A percentile compares a stretch with the other conserved stretches of the same genome.
Conservation (phyloP, 345 rosid genomes). For the Atalantia buxifolia region DNA sequence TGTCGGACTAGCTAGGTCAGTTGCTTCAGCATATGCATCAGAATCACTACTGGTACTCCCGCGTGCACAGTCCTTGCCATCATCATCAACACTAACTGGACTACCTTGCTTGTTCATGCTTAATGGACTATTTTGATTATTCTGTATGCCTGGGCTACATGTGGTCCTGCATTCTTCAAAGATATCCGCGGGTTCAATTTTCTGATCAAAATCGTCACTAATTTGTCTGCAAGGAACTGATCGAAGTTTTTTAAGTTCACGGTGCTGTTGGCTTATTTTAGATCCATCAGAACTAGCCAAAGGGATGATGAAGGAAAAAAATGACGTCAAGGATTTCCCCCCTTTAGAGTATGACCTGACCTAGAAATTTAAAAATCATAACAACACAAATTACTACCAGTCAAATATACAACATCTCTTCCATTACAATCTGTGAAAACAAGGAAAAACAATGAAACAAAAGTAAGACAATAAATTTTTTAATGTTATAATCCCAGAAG, state of each 20-base stretch:
- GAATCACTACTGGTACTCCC: conserved; percentile 39
- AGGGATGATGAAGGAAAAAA: conserved; percentile 40
- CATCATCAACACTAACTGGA: conserved; percentile 1
- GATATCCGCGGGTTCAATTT: conserved; percentile 16
- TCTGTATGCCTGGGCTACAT: conserved; percentile 12
- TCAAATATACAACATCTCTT: background rate
- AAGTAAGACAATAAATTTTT: background rate
- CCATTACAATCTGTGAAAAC: background rate
- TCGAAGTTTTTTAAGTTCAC: conserved; percentile 33
- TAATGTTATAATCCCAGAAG: background rate
- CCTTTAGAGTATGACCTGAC: conserved; percentile 44
- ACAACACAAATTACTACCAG: conserved; percentile 15
- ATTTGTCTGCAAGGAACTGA: conserved; percentile 44
- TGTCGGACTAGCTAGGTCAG: conserved; percentile 28
- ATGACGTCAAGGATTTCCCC: conserved; percentile 44
- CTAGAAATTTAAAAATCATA: conserved; percentile 48
- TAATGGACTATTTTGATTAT: conserved; percentile 1
- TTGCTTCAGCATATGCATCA: conserved; percentile 45
- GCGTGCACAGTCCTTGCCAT: conserved; percentile 17
- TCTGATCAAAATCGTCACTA: conserved; percentile 35
- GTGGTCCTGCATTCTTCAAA: conserved; percentile 22
- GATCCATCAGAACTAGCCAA: conserved; percentile 33
- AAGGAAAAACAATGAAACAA: background rate
- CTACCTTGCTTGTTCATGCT: conserved; percentile 6
- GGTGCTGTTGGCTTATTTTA: conserved; percentile 34